A percentile compares a stretch with the other conserved stretches of the same genome.
These are phyloP conservation scores for Caryopteris hybrid DNA, from an alignment of 305 asterid species.

Conservation along the genomic window DNA sequence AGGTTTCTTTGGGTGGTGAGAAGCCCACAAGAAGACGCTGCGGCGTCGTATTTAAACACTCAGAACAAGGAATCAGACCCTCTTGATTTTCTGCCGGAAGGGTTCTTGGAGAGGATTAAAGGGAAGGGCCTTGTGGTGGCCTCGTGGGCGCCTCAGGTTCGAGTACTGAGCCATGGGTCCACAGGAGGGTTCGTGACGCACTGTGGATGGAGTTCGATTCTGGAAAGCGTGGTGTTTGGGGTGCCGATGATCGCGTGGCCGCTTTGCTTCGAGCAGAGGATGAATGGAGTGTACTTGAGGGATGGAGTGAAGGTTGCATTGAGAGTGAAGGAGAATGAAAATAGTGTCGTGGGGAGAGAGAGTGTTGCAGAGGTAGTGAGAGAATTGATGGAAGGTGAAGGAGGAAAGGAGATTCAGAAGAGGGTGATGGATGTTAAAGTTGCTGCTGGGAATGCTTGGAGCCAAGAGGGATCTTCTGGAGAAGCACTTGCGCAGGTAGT, in stretches of 20 bases:
- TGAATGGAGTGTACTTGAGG: slow-evolving; percentile 22
- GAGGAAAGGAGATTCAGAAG: slow-evolving; percentile 13
- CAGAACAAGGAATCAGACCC: background rate
- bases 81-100: slow-evolving; percentile 26
- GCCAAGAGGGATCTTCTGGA: slow-evolving; percentile 26
- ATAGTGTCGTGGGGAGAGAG: slow-evolving; percentile 25
- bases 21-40: slow-evolving; percentile 21
- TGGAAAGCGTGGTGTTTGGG: slow-evolving; percentile 24
- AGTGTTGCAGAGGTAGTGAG: slow-evolving; percentile 18
- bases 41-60: background rate
- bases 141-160: slow-evolving; percentile 37
- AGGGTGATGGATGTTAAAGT: slow-evolving; percentile 19
- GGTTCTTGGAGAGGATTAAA: slow-evolving; percentile 30
- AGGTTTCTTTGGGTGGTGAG: slow-evolving; percentile 40
- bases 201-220: slow-evolving; percentile 32
- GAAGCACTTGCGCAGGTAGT: slow-evolving; percentile 25
- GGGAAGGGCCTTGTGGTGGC: slow-evolving; percentile 26
- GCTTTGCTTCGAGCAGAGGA: slow-evolving; percentile 34
- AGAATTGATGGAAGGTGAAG: slow-evolving; percentile 30
- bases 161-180: slow-evolving; percentile 26
- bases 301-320: slow-evolving; percentile 25
- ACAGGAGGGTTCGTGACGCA: slow-evolving; percentile 26
- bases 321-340: slow-evolving; percentile 5
- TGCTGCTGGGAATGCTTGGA: slow-evolving; percentile 18
- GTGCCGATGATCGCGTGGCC: slow-evolving; percentile 44